Evolutionary conservation across 768 basidiomycete genomes (phyloP).

Genomic region (Psilocybe sp.): DNA sequence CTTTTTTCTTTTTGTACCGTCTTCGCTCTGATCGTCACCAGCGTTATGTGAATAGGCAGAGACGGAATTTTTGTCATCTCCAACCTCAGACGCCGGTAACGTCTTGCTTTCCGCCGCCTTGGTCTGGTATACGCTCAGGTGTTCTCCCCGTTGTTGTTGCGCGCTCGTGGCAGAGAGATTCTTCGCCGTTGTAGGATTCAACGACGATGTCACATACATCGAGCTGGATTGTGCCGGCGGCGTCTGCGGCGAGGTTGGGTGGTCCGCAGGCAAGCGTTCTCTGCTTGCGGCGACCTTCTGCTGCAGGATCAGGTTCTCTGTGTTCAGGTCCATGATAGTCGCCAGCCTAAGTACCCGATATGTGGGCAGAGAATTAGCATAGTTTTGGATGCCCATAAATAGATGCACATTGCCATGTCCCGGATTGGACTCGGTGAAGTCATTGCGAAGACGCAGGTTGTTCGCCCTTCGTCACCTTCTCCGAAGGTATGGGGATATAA

Average conservation of each 20-base stretch:
- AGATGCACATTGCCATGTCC: slow-evolving; percentile 60
- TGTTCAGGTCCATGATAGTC: slow-evolving; percentile 78
- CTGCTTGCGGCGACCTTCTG: slow-evolving; percentile 49
- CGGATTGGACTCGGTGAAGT: slow-evolving; percentile 78
- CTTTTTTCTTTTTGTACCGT: slow-evolving; percentile 63
- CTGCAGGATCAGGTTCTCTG: slow-evolving; percentile 81
- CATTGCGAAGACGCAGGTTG: slow-evolving; percentile 65
- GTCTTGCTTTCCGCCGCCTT: no score
- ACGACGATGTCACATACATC: slow-evolving; percentile 35
- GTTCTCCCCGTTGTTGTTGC: background rate
- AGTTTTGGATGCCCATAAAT: background rate
- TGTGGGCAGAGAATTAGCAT: background rate
- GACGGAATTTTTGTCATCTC: slow-evolving; percentile 7
- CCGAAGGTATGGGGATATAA: slow-evolving; percentile 55
- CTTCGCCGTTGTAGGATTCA: slow-evolving; percentile 13
- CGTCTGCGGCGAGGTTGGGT: slow-evolving; percentile 19
- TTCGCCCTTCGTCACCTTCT: slow-evolving; percentile 35
- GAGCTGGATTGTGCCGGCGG: slow-evolving; percentile 21
- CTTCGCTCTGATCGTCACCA: slow-evolving; percentile 46
- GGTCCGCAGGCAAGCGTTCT: slow-evolving; percentile 24
- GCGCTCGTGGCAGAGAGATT: background rate
- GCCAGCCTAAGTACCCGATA: slow-evolving; percentile 47
- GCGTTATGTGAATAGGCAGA: slow-evolving; percentile 11
- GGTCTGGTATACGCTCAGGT: background rate
- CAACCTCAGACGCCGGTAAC: background rate